Base-by-base conservation (phyloP, 2,329 filamentous ascomycete species). In the Aaosphaeria arxii region DNA sequence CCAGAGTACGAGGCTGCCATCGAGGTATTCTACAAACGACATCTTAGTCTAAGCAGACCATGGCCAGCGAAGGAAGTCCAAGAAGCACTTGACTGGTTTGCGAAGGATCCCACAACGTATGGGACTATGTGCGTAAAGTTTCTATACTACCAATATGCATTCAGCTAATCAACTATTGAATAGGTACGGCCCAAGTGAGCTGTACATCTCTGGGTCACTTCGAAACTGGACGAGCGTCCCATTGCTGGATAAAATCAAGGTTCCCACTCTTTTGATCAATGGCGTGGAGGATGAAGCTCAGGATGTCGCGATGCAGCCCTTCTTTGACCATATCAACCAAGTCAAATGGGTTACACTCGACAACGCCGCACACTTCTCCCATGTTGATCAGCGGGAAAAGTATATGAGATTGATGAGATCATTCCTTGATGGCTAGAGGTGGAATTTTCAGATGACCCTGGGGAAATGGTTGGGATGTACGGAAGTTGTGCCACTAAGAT, bases 271-370 rank as follows among this genome's bases (percentile, higher is more conserved):
- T 4, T 42, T 73, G 7, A 57, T 73, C 7, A 71, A 73, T 35
- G 71, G 69, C 2, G 40, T 47, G 0, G 48, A 69, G 4, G 70
- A 73, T 39, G 65, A 72, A 48, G 66, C 63, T 4, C 63, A 70
- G 38, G 67, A 72, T 43, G 59, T 61, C 0, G 57, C 61, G 0
- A 64, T 71, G 60, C 57, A 59, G 39, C 62, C 66, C 3, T 73
- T 69, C 42, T 70, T 71, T 41, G 56, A 69, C 4, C 43, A 59
- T 13, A 71, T 73, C 29, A 30, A 48, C n/a, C 67, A 68, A 31
- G 66, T 61, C 2, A 68, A 70, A 47, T 72, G 66, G 71, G 48
- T 72, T 6, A 68, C 57, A 4, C 36, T 73, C n/a, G 64, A 67
- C 2, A 53, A 66, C 43, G 67, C 66, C 1, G 59, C 65, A 2